Conservation (phyloP, 768 basidiomycete genomes). For the Trametes gibbosa region DNA sequence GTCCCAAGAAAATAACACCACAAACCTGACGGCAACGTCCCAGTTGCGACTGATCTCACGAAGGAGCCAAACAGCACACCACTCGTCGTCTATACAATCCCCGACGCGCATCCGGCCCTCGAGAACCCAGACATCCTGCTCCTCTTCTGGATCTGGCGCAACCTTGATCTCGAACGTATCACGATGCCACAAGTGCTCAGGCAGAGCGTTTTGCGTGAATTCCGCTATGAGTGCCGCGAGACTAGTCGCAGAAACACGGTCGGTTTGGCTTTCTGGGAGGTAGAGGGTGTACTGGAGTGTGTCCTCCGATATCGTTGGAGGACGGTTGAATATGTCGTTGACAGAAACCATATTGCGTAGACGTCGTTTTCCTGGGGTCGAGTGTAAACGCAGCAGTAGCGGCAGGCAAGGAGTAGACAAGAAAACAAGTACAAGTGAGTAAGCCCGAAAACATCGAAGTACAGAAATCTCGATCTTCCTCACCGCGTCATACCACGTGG, state of each 20-base stretch:
- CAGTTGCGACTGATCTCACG: constrained; percentile 72
- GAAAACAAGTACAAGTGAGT: neutral
- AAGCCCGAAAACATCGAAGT: neutral
- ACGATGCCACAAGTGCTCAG: constrained; percentile 76
- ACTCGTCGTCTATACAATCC: constrained; percentile 97
- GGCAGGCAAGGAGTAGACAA: too few relatives aligned
- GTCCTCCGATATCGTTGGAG: constrained; percentile 82
- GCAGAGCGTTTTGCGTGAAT: constrained; percentile 53
- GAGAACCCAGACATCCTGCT: constrained; percentile 49
- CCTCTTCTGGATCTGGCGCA: constrained; percentile 42
- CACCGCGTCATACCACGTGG: constrained; percentile 19
- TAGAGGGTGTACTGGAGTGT: constrained; percentile 77
- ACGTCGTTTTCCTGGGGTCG: too few relatives aligned
- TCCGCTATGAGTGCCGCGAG: constrained; percentile 66
- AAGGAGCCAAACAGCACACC: constrained; percentile 91
- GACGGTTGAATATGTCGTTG: constrained; percentile 64
- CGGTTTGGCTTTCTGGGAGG: constrained; percentile 50
- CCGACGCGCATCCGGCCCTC: constrained; percentile 90
- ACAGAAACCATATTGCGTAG: constrained; percentile 18
- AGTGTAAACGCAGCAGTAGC: too few relatives aligned
- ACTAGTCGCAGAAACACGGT: constrained; percentile 59
- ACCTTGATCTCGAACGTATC: constrained; percentile 80
- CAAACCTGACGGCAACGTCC: constrained; percentile 79
- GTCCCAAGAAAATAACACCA: neutral
- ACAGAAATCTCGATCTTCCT: constrained; percentile 10